Evolutionary conservation across 805 yeast species (phyloP), one percentile per base, ranked within the genome.

Genomic region (Metschnikowia rubicola): DNA sequence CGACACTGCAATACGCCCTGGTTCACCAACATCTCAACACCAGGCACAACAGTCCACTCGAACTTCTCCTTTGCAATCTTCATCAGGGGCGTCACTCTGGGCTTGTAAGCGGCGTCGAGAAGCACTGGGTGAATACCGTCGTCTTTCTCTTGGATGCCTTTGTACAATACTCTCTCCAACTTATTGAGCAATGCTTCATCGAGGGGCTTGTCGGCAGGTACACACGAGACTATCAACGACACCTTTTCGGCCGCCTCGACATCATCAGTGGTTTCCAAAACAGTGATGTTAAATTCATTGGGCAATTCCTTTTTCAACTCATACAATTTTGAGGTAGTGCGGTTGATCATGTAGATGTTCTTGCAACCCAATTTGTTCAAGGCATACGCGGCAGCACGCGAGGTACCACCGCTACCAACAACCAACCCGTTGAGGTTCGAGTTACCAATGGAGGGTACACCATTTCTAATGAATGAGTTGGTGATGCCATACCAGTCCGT

Each of bases 341-440:
- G 81, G 71, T 91, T 92, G 48, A 88, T 63, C 73, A 92, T 73
- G 70, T 82, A 89, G 50, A 92, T 87, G 56, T 74, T 81, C 19
- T 69, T 57, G 65, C 95, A 88, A 2, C 97, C 97, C 72, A 92
- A 69, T 51, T 80, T 61, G 61, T 81, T 79, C 54, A 94, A 74
- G 1, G 99, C 97, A 64, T 79, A 90, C 12, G 88, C 81, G 0
- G 97, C 98, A 36, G 99, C 97, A 60, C 97, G 79, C 1, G 97
- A 84, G 26, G 99, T 91, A 37, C 99, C 99, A 36, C 99, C 99
- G 17, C 96, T 97, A 43, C 99, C 99, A 54, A 94, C 74, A 38
- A 94, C 86, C 49, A 91, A 69, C 30, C 97, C 97, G 47, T 77
- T 69, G 10, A 75, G 70, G 3, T 52, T 56, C 12, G 55, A 47